Percentiles rank a stretch among this genome's conserved stretches.
These are phyloP conservation scores for Ophiostoma montium DNA, from an alignment of 2,329 filamentous ascomycete species.

Conservation along the genomic window DNA sequence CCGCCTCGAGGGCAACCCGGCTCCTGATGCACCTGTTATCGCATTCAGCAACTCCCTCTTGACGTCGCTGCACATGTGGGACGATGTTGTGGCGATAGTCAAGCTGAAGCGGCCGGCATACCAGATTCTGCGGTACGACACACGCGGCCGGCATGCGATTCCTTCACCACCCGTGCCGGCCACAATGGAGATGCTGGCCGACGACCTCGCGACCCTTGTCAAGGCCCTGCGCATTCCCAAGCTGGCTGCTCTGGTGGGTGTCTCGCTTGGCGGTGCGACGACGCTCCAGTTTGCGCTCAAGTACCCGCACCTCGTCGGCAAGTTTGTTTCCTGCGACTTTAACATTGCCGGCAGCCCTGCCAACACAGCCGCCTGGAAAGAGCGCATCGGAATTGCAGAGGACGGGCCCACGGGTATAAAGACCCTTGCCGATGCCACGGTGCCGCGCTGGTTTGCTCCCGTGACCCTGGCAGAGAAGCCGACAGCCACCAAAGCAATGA, in stretches of 20 bases:
- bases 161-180: slow-evolving; percentile 35
- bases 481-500: slow-evolving; percentile 40
- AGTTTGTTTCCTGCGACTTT: slow-evolving; percentile 66
- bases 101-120: slow-evolving; percentile 45
- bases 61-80: slow-evolving; percentile 69
- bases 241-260: slow-evolving; percentile 56
- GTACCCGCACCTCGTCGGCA: slow-evolving; percentile 42
- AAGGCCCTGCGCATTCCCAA: slow-evolving; percentile 53
- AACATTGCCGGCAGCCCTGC: slow-evolving; percentile 56
- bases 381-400: slow-evolving; percentile 56
- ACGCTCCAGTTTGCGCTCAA: slow-evolving; percentile 57
- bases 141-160: slow-evolving; percentile 49
- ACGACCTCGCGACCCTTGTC: slow-evolving; percentile 53
- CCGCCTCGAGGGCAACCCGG: slow-evolving; percentile 56
- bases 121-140: slow-evolving; percentile 63
- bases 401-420: slow-evolving; percentile 37
- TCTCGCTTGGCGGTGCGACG: slow-evolving; percentile 71
- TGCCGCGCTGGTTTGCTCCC: slow-evolving; percentile 66
- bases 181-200: slow-evolving; percentile 50
- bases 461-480: slow-evolving; percentile 29
- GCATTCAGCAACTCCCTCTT: slow-evolving; percentile 72
- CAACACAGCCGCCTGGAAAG: slow-evolving; percentile 68
- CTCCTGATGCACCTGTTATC: slow-evolving; percentile 54
- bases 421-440: slow-evolving; percentile 55
- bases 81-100: slow-evolving; percentile 53